Evolutionary conservation across 108 stramenopile genomes (phyloP).

Genomic region (Skeletonema grethae): DNA sequence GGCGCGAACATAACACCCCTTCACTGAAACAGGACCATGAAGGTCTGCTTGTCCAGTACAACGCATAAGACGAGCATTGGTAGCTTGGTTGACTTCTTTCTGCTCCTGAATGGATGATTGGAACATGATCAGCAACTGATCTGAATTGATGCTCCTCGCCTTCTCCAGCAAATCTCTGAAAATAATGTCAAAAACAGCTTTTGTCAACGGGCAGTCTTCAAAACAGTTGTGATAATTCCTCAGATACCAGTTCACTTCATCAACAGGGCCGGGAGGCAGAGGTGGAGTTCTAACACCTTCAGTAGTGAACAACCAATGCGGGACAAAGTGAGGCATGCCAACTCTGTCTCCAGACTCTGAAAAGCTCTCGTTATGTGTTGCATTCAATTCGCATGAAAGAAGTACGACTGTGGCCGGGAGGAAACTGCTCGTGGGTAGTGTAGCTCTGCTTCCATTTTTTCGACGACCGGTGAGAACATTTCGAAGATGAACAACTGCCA

Average conservation of each 20-base stretch:
- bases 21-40: neutral
- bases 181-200: conserved; percentile 19
- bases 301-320: conserved; percentile 7
- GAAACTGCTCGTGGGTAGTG: neutral
- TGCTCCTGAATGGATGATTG: conserved; percentile 15
- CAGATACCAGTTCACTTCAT: conserved; percentile 20
- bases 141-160: conserved; percentile 1
- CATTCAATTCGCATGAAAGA: neutral
- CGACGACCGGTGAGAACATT: neutral
- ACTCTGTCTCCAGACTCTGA: conserved; percentile 9
- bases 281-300: neutral
- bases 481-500: conserved; percentile 17
- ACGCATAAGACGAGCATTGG: conserved; percentile 8
- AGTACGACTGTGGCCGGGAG: neutral
- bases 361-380: neutral
- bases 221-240: conserved; percentile 7
- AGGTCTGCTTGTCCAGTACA: neutral
- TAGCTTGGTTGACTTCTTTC: conserved; percentile 10
- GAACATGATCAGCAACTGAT: conserved; percentile 20
- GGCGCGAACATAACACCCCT: conserved; percentile 11
- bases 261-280: neutral
- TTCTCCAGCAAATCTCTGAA: conserved; percentile 6
- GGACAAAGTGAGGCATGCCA: conserved; percentile 25
- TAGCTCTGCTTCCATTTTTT: neutral
- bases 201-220: conserved; percentile 23